These are phyloP conservation scores for Citrus inodora DNA, from an alignment of 345 rosid species.

Conservation along the genomic window DNA sequence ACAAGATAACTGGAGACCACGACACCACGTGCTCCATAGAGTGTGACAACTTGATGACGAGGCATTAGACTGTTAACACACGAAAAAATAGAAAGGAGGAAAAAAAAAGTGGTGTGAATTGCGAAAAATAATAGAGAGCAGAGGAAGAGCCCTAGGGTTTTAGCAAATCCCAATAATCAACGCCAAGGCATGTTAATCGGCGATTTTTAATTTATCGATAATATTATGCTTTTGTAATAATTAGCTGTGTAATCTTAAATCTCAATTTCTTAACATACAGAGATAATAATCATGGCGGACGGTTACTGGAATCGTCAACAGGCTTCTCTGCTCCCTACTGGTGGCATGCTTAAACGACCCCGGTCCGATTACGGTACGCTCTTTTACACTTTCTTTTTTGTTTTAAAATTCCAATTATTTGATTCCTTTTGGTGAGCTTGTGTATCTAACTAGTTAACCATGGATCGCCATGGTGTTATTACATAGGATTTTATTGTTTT, in stretches of 20 bases:
- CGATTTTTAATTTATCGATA: background rate
- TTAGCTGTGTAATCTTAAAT: background rate
- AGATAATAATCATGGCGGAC: constrained; percentile 42
- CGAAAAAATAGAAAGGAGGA: too few relatives aligned
- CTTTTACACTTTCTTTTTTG: background rate
- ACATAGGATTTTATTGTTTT: background rate
- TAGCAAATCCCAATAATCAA: background rate
- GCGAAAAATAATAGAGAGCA: too few relatives aligned
- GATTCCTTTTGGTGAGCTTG: too few relatives aligned
- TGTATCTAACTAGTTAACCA: background rate
- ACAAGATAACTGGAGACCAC: too few relatives aligned
- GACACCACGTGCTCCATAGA: too few relatives aligned
- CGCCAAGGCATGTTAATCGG: background rate
- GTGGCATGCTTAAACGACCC: constrained; percentile 50
- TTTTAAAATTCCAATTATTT: background rate
- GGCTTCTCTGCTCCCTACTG: constrained; percentile 35
- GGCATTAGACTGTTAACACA: too few relatives aligned
- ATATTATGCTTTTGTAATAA: background rate
- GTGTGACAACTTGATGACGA: too few relatives aligned
- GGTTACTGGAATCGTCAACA: constrained; percentile 71
- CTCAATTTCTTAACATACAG: background rate
- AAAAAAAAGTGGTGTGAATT: too few relatives aligned
- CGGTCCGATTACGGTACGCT: constrained; percentile 58
- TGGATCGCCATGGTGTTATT: background rate
- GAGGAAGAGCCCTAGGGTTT: too few relatives aligned